Evolutionary conservation across 352 stramenopile genomes (phyloP).

Genomic region (Globisporangium viniferum): DNA sequence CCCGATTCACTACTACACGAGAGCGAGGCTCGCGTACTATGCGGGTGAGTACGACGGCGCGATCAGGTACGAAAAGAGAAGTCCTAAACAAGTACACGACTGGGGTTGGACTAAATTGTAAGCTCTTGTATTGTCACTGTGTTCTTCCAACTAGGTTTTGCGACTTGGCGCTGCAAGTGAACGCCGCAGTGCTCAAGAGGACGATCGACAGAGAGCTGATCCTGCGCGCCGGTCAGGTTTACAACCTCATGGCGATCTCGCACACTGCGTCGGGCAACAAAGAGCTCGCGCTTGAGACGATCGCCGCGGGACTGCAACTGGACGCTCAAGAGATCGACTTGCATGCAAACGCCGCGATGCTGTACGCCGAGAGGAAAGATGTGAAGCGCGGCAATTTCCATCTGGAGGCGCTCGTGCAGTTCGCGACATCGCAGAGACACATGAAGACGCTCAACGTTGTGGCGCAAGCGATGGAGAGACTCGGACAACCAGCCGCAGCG

Average conservation of each 20-base stretch:
- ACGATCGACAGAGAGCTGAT: conserved; percentile 42
- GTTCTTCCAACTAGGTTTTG: conserved; percentile 5
- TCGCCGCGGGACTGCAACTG: conserved; percentile 31
- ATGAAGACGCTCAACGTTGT: conserved; percentile 20
- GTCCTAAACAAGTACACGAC: background rate
- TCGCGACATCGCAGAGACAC: conserved; percentile 20
- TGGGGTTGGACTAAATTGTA: background rate
- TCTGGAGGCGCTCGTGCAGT: conserved; percentile 18
- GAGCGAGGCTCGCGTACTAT: conserved; percentile 35
- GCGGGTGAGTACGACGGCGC: conserved; percentile 30
- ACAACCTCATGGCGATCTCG: conserved; percentile 50
- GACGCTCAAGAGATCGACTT: conserved; percentile 39
- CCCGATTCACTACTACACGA: conserved; percentile 40
- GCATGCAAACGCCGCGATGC: conserved; percentile 46
- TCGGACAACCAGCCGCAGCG: background rate
- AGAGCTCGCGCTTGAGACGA: conserved; percentile 28
- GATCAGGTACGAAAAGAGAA: conserved; percentile 14
- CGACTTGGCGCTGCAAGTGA: conserved; percentile 23
- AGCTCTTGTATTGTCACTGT: background rate
- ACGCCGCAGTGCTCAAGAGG: conserved; percentile 26
- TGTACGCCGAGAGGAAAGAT: conserved; percentile 24
- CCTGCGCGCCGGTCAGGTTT: conserved; percentile 28
- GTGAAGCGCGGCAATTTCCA: conserved; percentile 20
- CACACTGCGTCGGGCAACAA: conserved; percentile 22
- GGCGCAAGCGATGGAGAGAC: conserved; percentile 13